phyloP scores from a whole-genome alignment of 768 basidiomycete genomes.

The Boletus bicolor region DNA sequence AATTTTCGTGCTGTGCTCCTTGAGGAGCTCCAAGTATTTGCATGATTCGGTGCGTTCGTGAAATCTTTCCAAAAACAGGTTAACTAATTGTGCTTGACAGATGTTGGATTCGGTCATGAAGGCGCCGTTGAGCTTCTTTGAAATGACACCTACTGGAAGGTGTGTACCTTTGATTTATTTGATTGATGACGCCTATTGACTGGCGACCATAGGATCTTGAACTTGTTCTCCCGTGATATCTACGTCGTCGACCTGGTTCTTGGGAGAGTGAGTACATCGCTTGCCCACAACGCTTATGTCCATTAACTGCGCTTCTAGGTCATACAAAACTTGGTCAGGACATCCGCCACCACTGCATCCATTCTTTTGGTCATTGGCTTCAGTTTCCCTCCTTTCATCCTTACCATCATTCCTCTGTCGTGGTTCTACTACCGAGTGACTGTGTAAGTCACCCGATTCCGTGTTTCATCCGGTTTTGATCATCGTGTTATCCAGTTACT shows the following conservation, averaged over 20 bases:
- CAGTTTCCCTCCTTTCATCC: slow-evolving; percentile 79
- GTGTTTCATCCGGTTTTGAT: background rate
- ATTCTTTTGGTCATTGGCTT: slow-evolving; percentile 71
- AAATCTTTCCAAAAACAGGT: background rate
- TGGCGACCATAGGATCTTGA: slow-evolving; percentile 58
- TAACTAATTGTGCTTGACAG: slow-evolving; percentile 34
- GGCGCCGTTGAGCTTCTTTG: slow-evolving; percentile 86
- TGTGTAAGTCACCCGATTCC: slow-evolving; percentile 45
- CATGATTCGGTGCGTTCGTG: slow-evolving; percentile 64
- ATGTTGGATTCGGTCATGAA: slow-evolving; percentile 80
- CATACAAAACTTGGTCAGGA: slow-evolving; percentile 69
- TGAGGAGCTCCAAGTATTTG: slow-evolving; percentile 69
- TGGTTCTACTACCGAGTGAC: slow-evolving; percentile 82
- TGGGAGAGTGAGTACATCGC: slow-evolving; percentile 43
- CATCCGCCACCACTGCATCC: slow-evolving; percentile 52
- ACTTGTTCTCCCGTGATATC: slow-evolving; percentile 87
- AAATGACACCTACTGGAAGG: slow-evolving; percentile 83
- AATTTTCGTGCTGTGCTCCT: slow-evolving; percentile 74
- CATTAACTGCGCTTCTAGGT: slow-evolving; percentile 32
- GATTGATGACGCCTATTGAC: background rate
- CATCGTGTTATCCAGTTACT: slow-evolving; percentile 53
- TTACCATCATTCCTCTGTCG: slow-evolving; percentile 70
- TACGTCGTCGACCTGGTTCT: slow-evolving; percentile 86
- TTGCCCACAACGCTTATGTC: background rate
- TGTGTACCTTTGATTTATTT: slow-evolving; percentile 20